Conservation (phyloP, 495 filamentous ascomycete genomes). For the Podospora conica region DNA sequence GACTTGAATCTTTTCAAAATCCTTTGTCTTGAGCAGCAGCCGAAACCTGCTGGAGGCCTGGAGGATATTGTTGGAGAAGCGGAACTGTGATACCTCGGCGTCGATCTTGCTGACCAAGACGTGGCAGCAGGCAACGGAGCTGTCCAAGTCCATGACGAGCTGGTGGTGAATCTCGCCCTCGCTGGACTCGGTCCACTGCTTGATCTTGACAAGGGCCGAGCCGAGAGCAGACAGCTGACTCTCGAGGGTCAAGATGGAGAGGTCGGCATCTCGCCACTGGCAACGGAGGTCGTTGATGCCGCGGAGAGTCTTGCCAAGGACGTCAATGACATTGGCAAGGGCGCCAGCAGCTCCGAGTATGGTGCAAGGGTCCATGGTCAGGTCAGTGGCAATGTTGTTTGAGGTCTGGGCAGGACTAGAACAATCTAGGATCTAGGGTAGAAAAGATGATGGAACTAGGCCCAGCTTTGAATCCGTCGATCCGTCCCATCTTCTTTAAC, state of each 20-base stretch:
- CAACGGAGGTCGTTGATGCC: background rate
- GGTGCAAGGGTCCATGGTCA: background rate
- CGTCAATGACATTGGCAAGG: background rate
- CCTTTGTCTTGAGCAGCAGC: slow-evolving; percentile 3
- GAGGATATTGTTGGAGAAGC: background rate
- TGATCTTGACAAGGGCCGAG: background rate
- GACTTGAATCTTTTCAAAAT: background rate
- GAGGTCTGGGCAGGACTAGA: background rate
- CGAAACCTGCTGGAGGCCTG: background rate
- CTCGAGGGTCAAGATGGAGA: background rate
- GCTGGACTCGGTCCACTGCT: background rate
- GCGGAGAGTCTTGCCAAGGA: background rate
- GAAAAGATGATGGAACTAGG: background rate
- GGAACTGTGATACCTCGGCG: background rate
- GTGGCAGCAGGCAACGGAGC: background rate
- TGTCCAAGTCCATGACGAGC: background rate
- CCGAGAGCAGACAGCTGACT: background rate
- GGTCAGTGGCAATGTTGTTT: too few relatives aligned
- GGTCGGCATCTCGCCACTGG: background rate
- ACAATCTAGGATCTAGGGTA: background rate
- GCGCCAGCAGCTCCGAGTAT: background rate
- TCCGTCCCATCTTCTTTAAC: background rate
- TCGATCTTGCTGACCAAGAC: background rate
- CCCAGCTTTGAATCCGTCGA: background rate
- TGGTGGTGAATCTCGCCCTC: background rate